A percentile compares a stretch with the other conserved stretches of the same genome.
Conservation (phyloP, 495 filamentous ascomycete genomes). For the Chaetomidium leptoderma region DNA sequence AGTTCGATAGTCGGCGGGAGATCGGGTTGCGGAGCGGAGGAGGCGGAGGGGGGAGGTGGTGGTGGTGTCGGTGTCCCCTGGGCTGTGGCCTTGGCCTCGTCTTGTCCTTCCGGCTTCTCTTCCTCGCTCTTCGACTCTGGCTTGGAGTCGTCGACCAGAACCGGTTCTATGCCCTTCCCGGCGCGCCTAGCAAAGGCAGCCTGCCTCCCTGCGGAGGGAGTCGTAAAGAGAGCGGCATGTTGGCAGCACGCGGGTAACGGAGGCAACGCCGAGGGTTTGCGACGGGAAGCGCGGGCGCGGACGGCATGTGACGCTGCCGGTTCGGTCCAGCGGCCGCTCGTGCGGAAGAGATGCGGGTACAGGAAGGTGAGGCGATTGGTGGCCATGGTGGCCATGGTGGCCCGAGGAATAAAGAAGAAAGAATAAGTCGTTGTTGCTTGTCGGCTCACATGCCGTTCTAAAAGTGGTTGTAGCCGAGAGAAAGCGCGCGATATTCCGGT, state of each 20-base stretch:
- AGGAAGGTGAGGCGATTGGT: constrained; percentile 65
- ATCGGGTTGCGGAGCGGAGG: constrained; percentile 2
- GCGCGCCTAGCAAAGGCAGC: constrained; percentile 47
- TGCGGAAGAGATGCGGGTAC: constrained; percentile 64
- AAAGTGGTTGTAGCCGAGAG: not conserved
- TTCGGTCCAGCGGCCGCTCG: constrained; percentile 36
- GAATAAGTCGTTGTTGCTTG: not conserved
- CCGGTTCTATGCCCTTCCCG: constrained; percentile 62
- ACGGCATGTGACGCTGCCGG: constrained; percentile 24
- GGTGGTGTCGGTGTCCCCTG: not conserved
- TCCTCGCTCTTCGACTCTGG: constrained; percentile 3
- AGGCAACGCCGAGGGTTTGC: constrained; percentile 20
- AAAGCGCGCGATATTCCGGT: constrained; percentile 10
- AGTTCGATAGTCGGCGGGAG: constrained; percentile 22
- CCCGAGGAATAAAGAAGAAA: not conserved
- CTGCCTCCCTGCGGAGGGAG: constrained; percentile 29
- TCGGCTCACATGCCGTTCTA: constrained; percentile 4
- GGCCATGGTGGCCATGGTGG: constrained; percentile 62
- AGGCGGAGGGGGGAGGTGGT: not conserved
- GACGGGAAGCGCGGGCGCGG: constrained; percentile 17
- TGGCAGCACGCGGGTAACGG: constrained; percentile 17
- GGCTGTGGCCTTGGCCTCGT: not conserved
- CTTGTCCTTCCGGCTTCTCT: constrained; percentile 5
- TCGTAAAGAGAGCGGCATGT: constrained; percentile 33
- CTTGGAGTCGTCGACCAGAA: not conserved